phyloP scores from a whole-genome alignment of 768 basidiomycete species.

The Podaxis pistillaris region DNA sequence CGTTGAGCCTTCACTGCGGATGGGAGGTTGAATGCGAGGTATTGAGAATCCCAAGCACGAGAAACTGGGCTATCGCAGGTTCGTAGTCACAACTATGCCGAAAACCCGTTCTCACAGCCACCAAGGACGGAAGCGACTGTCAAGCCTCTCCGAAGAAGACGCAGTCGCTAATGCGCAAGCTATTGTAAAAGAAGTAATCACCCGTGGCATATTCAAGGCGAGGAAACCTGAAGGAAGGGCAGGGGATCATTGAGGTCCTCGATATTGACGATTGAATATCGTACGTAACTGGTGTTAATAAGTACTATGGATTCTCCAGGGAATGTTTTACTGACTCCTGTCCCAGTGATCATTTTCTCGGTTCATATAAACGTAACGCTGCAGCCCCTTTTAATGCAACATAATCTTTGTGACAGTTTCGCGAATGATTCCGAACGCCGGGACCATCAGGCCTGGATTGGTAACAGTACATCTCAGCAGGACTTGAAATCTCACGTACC shows the following conservation, averaged over 20 bases:
- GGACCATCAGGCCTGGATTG: too few species aligned
- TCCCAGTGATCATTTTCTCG: too few species aligned
- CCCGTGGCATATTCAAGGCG: constrained; percentile 71
- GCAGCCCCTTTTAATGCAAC: too few species aligned
- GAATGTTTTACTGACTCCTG: too few species aligned
- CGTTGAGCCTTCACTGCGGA: constrained; percentile 68
- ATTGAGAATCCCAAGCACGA: constrained; percentile 88
- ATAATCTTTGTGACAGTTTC: too few species aligned
- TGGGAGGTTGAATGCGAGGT: constrained; percentile 87
- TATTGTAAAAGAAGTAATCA: constrained; percentile 55
- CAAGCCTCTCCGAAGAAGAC: constrained; percentile 20
- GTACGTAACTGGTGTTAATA: background rate
- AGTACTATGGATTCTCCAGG: too few species aligned
- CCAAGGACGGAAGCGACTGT: constrained; percentile 25
- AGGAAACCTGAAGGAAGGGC: constrained; percentile 72
- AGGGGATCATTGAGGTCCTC: constrained; percentile 26
- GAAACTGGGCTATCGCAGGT: constrained; percentile 93
- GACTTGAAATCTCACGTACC: too few species aligned
- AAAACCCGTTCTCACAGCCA: constrained; percentile 4
- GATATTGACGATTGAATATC: background rate
- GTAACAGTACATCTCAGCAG: too few species aligned
- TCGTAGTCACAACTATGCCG: constrained; percentile 22
- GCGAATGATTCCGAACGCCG: too few species aligned
- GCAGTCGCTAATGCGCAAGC: constrained; percentile 41
- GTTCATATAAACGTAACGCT: too few species aligned